Evolutionary conservation across 805 yeast species (phyloP).

Genomic region (Candida quercuum): DNA sequence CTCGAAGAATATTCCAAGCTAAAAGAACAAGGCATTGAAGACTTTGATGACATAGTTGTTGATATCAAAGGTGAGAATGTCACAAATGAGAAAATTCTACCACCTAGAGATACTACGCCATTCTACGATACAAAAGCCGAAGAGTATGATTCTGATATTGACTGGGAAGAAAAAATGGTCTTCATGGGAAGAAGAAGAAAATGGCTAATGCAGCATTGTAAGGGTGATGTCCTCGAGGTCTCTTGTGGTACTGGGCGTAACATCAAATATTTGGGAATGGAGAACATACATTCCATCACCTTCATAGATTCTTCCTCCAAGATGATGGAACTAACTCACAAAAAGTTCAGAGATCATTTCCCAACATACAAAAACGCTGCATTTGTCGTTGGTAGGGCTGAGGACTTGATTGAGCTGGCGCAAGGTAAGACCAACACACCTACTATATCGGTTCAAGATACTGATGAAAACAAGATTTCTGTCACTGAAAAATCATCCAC

Average conservation of each 20-base stretch:
- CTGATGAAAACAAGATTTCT: conserved; percentile 20
- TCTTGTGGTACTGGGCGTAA: conserved; percentile 97
- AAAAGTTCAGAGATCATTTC: conserved; percentile 62
- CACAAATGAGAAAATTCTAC: conserved; percentile 41
- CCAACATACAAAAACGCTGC: conserved; percentile 72
- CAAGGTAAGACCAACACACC: conserved; percentile 21
- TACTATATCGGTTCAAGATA: conserved; percentile 16
- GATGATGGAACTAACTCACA: conserved; percentile 78
- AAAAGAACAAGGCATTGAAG: conserved; percentile 29
- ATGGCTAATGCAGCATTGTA: conserved; percentile 71
- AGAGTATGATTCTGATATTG: conserved; percentile 76
- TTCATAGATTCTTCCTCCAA: conserved; percentile 78
- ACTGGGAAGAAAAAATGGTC: conserved; percentile 43
- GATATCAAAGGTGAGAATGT: conserved; percentile 28
- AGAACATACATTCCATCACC: conserved; percentile 64
- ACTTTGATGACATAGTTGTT: conserved; percentile 27
- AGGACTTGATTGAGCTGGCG: conserved; percentile 62
- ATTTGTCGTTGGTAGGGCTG: conserved; percentile 88
- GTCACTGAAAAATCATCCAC: conserved; percentile 21
- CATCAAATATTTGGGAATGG: conserved; percentile 63
- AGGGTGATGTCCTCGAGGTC: conserved; percentile 90
- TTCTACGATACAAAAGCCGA: conserved; percentile 75
- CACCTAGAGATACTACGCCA: conserved; percentile 74
- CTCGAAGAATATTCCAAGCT: conserved; percentile 54
- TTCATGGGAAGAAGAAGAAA: conserved; percentile 56